A percentile compares a stretch with the other conserved stretches of the same genome.
These are phyloP conservation scores for Tephrocybe sp. DNA, from an alignment of 768 basidiomycete genomes.

Conservation along the genomic window DNA sequence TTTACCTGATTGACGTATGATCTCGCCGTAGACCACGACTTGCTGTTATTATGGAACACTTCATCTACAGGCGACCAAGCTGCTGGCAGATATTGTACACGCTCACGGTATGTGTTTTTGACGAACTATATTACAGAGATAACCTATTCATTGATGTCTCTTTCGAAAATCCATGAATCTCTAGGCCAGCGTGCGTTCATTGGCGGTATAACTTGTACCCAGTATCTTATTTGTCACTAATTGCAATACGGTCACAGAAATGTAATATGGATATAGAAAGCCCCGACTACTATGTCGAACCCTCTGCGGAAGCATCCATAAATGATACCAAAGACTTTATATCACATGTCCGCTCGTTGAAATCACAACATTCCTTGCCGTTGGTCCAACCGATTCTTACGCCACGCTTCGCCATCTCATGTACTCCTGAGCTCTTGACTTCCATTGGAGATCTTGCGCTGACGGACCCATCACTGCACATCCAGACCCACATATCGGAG, in stretches of 20 bases:
- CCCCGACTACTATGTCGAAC: slow-evolving; percentile 69
- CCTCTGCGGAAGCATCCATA: slow-evolving; percentile 57
- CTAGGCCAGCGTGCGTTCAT: slow-evolving; percentile 82
- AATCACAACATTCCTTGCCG: slow-evolving; percentile 33
- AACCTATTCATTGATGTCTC: not conserved
- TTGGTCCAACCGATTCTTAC: slow-evolving; percentile 90
- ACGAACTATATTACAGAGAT: not conserved
- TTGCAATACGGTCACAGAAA: slow-evolving; percentile 41
- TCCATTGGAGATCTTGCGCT: slow-evolving; percentile 61
- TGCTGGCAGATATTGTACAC: slow-evolving; percentile 74
- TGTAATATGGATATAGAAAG: slow-evolving; percentile 85
- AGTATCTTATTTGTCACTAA: slow-evolving; percentile 5
- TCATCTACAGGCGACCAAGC: slow-evolving; percentile 77
- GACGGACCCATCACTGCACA: slow-evolving; percentile 57
- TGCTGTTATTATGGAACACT: slow-evolving; percentile 88
- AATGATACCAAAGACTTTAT: slow-evolving; percentile 64
- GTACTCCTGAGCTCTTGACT: slow-evolving; percentile 65
- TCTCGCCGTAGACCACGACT: slow-evolving; percentile 74
- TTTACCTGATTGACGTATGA: slow-evolving; percentile 1
- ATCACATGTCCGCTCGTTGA: slow-evolving; percentile 59
- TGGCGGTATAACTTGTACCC: slow-evolving; percentile 45
- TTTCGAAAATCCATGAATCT: slow-evolving; percentile 20
- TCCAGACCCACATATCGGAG: slow-evolving; percentile 94
- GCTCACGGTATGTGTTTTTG: slow-evolving; percentile 42
- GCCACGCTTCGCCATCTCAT: slow-evolving; percentile 94